These are phyloP conservation scores for Cystobasidium onofrii DNA, from an alignment of 768 basidiomycete species.

Conservation along the genomic window DNA sequence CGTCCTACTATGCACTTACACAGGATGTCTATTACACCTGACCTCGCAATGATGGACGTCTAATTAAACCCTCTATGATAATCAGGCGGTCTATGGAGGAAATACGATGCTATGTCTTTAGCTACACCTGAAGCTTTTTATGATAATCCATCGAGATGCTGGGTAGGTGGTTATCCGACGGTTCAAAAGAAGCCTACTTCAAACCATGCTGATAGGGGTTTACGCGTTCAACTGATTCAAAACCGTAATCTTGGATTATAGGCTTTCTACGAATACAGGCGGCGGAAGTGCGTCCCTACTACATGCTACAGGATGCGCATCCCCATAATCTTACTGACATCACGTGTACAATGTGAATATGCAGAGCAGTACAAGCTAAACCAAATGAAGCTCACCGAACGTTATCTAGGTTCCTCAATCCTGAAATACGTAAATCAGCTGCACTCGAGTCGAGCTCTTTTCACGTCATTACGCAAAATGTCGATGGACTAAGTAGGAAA, in stretches of 20 bases:
- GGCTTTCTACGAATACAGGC: slow-evolving; percentile 59
- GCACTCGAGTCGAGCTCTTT: slow-evolving; percentile 42
- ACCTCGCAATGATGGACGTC: too few relatives aligned
- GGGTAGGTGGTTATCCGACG: too few relatives aligned
- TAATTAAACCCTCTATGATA: too few relatives aligned
- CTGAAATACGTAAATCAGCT: slow-evolving; percentile 42
- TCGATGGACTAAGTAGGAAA: slow-evolving; percentile 36
- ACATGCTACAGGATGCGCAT: too few relatives aligned
- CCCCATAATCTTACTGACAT: too few relatives aligned
- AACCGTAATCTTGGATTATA: too few relatives aligned
- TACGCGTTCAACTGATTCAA: too few relatives aligned
- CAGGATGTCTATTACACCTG: too few relatives aligned
- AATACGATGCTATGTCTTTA: slow-evolving; percentile 30
- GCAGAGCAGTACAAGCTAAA: slow-evolving; percentile 51
- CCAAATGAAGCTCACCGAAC: slow-evolving; percentile 57
- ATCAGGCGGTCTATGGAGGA: slow-evolving; percentile 32
- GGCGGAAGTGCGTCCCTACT: slow-evolving; percentile 46
- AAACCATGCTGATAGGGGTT: too few relatives aligned
- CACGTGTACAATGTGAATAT: too few relatives aligned
- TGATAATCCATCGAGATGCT: slow-evolving; percentile 27
- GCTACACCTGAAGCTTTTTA: slow-evolving; percentile 35
- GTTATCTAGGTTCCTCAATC: slow-evolving; percentile 50
- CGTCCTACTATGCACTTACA: too few relatives aligned
- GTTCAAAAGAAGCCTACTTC: too few relatives aligned
- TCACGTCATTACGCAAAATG: slow-evolving; percentile 38